A percentile compares a stretch with the other conserved stretches of the same genome.
Evolutionary conservation across 2,329 filamentous ascomycete species (phyloP).

Genomic region (Fusarium stilboides): DNA sequence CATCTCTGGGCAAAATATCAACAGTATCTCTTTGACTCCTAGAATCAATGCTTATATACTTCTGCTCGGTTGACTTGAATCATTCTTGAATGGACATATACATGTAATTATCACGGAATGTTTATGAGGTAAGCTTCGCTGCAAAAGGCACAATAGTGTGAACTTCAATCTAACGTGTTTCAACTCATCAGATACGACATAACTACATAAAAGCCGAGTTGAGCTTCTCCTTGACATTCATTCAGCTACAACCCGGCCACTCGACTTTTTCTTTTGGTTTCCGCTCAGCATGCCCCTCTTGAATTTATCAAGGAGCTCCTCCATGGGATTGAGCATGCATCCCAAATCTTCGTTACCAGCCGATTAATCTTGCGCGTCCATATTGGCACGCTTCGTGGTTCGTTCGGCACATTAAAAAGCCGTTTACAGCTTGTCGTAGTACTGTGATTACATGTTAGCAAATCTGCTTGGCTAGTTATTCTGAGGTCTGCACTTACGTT

Average conservation of each 20-base stretch:
- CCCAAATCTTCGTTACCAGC: slow-evolving; percentile 54
- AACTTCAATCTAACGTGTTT: slow-evolving; percentile 56
- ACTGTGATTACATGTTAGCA: slow-evolving; percentile 66
- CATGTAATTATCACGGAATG: too few species aligned
- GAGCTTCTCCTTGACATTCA: slow-evolving; percentile 57
- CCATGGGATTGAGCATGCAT: slow-evolving; percentile 49
- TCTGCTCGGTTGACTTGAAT: too few species aligned
- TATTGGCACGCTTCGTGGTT: slow-evolving; percentile 62
- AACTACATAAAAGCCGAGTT: slow-evolving; percentile 60
- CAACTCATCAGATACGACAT: slow-evolving; percentile 60
- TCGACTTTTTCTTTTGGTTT: slow-evolving; percentile 54
- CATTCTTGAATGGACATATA: too few species aligned
- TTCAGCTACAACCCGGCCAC: slow-evolving; percentile 56
- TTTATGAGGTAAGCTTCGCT: slow-evolving; percentile 2
- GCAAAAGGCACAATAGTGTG: slow-evolving; percentile 14
- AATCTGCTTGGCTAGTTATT: neutral
- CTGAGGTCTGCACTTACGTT: slow-evolving; percentile 79
- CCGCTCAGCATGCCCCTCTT: slow-evolving; percentile 53
- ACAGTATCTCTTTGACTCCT: too few species aligned
- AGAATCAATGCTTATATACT: too few species aligned
- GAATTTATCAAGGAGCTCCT: slow-evolving; percentile 47
- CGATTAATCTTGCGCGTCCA: slow-evolving; percentile 61
- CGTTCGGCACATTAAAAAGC: slow-evolving; percentile 61
- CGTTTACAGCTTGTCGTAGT: slow-evolving; percentile 98
- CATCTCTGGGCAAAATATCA: too few species aligned